Evolutionary conservation across 2,329 filamentous ascomycete species (phyloP), one percentile per base, ranked within the genome.

Genomic region (Pleoardoris graminearum): DNA sequence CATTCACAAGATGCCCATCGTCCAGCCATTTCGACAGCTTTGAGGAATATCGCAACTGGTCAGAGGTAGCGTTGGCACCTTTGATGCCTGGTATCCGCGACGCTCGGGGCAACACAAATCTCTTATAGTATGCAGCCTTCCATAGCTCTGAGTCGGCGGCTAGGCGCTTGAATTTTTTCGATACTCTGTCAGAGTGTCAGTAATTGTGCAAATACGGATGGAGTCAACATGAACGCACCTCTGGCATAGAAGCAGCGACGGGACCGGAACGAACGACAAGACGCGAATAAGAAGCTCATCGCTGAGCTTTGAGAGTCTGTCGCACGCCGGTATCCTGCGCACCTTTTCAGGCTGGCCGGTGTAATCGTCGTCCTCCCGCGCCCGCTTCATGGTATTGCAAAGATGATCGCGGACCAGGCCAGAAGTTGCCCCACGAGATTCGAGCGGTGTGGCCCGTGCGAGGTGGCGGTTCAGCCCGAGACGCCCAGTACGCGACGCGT

Each of bases 281-380:
- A 97, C 89, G 62, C 91, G 89, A 50, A 97, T 77, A 27, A 96
- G 81, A 29, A 97, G 80, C 73, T 99, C 94, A 71, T 96, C 90
- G 57, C 91, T 96, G 46, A 97, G 80, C 7, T 74, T 76, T 6
- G 90, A 90, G 14, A 97, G 72, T 42, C 80, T 79, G 73, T 96
- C 89, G 51, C 69, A 59, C 37, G 65, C 61, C 48, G 67, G 66
- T 25, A 76, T 71, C 30, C 70, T 69, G 48, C 65, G 61, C 52
- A 79, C 74, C 69, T 86, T 86, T 10, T 65, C 51, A n/a, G 71
- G 58, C 19, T 61, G 70, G 47, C 63, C 66, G 35, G 46, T 49
- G 29, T 51, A 49, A n/a, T 56, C 59, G 4, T 63, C 66, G 19
- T 68, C 69, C 6, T 72, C 72, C 32, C 66, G 65, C 43, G 60